Conservation (phyloP, 352 stramenopile species). For the Pythium myriotylum region DNA sequence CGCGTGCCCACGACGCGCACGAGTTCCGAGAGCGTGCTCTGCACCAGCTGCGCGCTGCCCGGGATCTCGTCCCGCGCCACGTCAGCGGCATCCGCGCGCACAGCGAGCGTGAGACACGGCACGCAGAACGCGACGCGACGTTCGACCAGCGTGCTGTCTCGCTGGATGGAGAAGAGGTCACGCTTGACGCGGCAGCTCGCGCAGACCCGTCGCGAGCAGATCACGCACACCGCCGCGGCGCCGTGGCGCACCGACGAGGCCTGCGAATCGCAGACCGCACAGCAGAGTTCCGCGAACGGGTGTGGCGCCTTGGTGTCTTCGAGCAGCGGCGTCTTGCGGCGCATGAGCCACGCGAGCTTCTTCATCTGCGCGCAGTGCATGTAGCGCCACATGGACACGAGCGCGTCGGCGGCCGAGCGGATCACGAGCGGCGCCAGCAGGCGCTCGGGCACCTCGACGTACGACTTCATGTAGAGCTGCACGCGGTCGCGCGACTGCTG, state of each 20-base stretch:
- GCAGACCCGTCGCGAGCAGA: slow-evolving; percentile 24
- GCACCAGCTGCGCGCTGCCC: neutral
- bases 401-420: slow-evolving; percentile 38
- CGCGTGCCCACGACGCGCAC: slow-evolving; percentile 28
- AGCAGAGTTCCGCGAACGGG: neutral
- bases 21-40: slow-evolving; percentile 16
- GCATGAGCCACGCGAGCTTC: slow-evolving; percentile 64
- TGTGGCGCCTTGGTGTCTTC: neutral
- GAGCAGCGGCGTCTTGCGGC: slow-evolving; percentile 16
- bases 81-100: slow-evolving; percentile 21
- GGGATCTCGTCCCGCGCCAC: slow-evolving; percentile 28
- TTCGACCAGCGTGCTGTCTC: neutral
- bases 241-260: neutral
- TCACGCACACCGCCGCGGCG: slow-evolving; percentile 18
- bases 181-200: slow-evolving; percentile 25
- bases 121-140: slow-evolving; percentile 25
- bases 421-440: slow-evolving; percentile 44
- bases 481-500: slow-evolving; percentile 29
- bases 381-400: slow-evolving; percentile 41
- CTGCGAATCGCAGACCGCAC: slow-evolving; percentile 16
- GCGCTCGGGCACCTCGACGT: slow-evolving; percentile 46
- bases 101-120: slow-evolving; percentile 27
- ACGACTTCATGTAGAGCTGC: slow-evolving; percentile 44
- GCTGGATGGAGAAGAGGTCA: slow-evolving; percentile 17
- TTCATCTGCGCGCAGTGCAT: slow-evolving; percentile 68